Percentiles rank a stretch among this genome's conserved stretches.
phyloP scores from a whole-genome alignment of 2,329 filamentous ascomycete genomes.

The Tetracladium maxilliforme region DNA sequence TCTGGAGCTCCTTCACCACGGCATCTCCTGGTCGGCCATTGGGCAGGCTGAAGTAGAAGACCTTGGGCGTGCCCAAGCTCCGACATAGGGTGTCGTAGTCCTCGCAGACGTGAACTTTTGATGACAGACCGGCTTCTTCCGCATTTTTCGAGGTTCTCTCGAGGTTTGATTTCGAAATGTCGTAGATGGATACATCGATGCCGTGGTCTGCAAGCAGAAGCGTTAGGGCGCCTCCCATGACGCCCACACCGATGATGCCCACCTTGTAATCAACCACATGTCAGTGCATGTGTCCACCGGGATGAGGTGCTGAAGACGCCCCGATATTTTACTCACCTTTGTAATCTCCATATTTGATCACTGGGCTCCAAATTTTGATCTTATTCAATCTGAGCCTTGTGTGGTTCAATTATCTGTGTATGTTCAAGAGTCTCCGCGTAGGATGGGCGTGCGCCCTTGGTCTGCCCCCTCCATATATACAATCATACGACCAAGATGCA shows the following conservation, averaged over 20 bases:
- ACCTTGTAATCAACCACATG: slow-evolving; percentile 17
- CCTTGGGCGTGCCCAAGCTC: slow-evolving; percentile 27
- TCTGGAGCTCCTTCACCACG: slow-evolving; percentile 18
- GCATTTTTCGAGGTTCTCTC: slow-evolving; percentile 21
- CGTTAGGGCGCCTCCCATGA: slow-evolving; percentile 45
- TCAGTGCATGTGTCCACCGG: neutral
- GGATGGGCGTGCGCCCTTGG: no score
- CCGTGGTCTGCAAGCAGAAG: slow-evolving; percentile 42
- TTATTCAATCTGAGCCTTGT: no score
- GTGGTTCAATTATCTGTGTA: no score
- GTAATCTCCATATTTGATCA: slow-evolving; percentile 2
- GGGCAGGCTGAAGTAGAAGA: slow-evolving; percentile 36
- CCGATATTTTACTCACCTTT: neutral
- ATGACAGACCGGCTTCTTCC: no score
- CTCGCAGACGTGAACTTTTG: slow-evolving; percentile 14
- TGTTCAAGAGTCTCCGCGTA: no score
- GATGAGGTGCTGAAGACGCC: neutral
- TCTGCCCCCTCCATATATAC: no score
- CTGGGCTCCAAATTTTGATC: no score
- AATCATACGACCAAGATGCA: no score
- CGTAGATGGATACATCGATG: slow-evolving; percentile 35
- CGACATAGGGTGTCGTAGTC: slow-evolving; percentile 34
- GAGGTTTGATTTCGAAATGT: slow-evolving; percentile 33
- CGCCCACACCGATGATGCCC: slow-evolving; percentile 40
- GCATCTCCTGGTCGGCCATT: slow-evolving; percentile 24